These are phyloP conservation scores for Pouteria campechiana DNA, from an alignment of 179 eudicot genomes.

Conservation along the genomic window DNA sequence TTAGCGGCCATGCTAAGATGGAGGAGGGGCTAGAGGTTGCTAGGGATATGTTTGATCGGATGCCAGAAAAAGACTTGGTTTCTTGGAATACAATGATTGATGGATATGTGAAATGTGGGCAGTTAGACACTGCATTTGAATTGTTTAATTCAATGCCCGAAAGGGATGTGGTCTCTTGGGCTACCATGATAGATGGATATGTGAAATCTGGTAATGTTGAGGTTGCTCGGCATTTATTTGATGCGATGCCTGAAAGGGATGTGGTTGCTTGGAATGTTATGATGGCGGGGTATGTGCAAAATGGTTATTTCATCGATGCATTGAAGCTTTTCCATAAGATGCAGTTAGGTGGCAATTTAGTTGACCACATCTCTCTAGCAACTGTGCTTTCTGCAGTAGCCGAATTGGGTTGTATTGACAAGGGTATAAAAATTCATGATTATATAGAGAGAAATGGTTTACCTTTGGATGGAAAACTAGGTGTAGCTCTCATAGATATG, in stretches of 20 bases:
- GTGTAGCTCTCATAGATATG: slow-evolving; percentile 76
- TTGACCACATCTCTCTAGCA: slow-evolving; percentile 36
- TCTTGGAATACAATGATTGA: slow-evolving; percentile 71
- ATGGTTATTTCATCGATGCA: slow-evolving; percentile 41
- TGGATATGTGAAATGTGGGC: slow-evolving; percentile 46
- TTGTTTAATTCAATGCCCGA: slow-evolving; percentile 46
- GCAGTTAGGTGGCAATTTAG: slow-evolving; percentile 11
- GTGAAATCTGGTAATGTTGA: slow-evolving; percentile 40
- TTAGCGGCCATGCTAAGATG: slow-evolving; percentile 36
- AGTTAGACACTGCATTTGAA: slow-evolving; percentile 34
- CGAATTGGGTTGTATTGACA: slow-evolving; percentile 40
- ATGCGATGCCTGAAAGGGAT: slow-evolving; percentile 45
- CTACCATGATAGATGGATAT: slow-evolving; percentile 65
- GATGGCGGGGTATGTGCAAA: slow-evolving; percentile 65
- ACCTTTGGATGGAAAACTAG: slow-evolving; percentile 38
- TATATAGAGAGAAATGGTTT: slow-evolving; percentile 25
- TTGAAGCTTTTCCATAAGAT: slow-evolving; percentile 38
- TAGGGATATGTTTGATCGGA: slow-evolving; percentile 40
- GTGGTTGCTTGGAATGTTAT: slow-evolving; percentile 58
- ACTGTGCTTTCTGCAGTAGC: slow-evolving; percentile 55
- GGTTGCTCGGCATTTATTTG: slow-evolving; percentile 42
- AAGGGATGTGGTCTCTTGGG: slow-evolving; percentile 61
- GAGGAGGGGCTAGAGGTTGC: slow-evolving; percentile 35
- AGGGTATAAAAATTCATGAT: slow-evolving; percentile 41
- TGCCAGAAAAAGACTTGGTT: slow-evolving; percentile 62